These are phyloP conservation scores for Davidsoniella eucalypti DNA, from an alignment of 2,329 filamentous ascomycete genomes.

Conservation along the genomic window DNA sequence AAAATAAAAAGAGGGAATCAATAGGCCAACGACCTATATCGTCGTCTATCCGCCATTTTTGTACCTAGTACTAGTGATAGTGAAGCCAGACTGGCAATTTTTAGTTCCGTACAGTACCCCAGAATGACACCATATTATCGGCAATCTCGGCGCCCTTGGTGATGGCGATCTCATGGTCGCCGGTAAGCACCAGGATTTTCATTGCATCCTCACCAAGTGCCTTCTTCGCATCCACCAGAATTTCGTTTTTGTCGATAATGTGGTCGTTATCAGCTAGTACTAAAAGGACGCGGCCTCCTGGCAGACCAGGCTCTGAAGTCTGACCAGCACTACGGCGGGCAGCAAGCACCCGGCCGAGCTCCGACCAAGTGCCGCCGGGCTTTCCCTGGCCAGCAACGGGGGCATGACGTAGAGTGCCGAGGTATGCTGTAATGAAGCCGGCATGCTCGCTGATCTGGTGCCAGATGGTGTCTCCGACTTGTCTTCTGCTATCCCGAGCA, in stretches of 20 bases:
- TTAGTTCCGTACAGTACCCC: background rate
- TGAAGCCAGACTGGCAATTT: too few relatives aligned
- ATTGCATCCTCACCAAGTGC: slow-evolving; percentile 41
- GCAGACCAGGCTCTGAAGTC: slow-evolving; percentile 19
- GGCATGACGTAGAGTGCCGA: slow-evolving; percentile 52
- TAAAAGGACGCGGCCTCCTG: slow-evolving; percentile 39
- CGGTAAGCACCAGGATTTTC: slow-evolving; percentile 38
- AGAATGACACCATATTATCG: slow-evolving; percentile 16
- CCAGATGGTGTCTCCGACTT: slow-evolving; percentile 41
- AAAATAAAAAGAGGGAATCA: too few relatives aligned
- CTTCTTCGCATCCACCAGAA: slow-evolving; percentile 40
- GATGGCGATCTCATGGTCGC: slow-evolving; percentile 56
- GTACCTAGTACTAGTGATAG: too few relatives aligned
- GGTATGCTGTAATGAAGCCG: slow-evolving; percentile 54
- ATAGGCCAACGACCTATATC: background rate
- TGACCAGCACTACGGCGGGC: slow-evolving; percentile 19
- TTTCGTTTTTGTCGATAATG: slow-evolving; percentile 49
- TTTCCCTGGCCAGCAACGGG: slow-evolving; percentile 48
- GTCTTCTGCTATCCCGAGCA: slow-evolving; percentile 32
- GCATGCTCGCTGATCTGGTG: slow-evolving; percentile 54
- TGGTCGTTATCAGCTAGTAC: slow-evolving; percentile 50
- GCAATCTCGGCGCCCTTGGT: slow-evolving; percentile 42
- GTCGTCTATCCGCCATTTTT: background rate
- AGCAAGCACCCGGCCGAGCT: slow-evolving; percentile 34
- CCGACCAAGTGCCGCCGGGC: slow-evolving; percentile 38